These are phyloP conservation scores for Avicennia marina DNA, from an alignment of 257 asterid genomes.

Conservation along the genomic window DNA sequence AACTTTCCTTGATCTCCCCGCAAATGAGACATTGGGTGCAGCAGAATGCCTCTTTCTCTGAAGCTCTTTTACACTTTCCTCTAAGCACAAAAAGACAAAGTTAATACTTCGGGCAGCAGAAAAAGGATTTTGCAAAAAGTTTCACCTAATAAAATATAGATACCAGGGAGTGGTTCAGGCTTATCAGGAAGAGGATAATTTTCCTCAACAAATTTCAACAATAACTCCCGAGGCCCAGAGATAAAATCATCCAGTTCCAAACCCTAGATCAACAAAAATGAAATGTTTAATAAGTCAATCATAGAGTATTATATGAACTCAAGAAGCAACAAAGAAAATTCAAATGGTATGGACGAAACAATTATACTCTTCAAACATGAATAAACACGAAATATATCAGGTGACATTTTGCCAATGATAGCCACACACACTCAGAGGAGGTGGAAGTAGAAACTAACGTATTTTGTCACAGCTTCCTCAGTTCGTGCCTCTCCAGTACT, in stretches of 20 bases:
- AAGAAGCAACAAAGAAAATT: constrained; percentile 2
- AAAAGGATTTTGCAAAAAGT: constrained; percentile 19
- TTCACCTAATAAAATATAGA: constrained; percentile 17
- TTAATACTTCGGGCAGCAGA: constrained; percentile 19
- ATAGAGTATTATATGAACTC: constrained; percentile 5
- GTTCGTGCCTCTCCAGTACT: constrained; percentile 99
- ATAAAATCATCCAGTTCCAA: constrained; percentile 93
- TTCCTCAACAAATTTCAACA: constrained; percentile 95
- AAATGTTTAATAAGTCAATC: constrained; percentile 24
- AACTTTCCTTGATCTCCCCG: constrained; percentile 83
- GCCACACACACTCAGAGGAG: too few species aligned
- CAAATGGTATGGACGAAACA: too few species aligned
- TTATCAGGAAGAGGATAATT: constrained; percentile 92
- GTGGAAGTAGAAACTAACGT: constrained; percentile 44
- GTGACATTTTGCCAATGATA: too few species aligned
- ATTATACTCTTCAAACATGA: too few species aligned
- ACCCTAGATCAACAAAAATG: constrained; percentile 50
- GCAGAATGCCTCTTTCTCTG: constrained; percentile 88
- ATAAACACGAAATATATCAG: too few species aligned
- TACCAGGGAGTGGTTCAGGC: constrained; percentile 91
- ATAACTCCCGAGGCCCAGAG: constrained; percentile 96
- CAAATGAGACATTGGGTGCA: constrained; percentile 67
- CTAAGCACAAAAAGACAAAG: constrained; percentile 31
- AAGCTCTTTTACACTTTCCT: constrained; percentile 81
- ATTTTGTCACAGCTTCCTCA: constrained; percentile 92